Evolutionary conservation across 2,329 filamentous ascomycete genomes (phyloP).

Genomic region (Corinectria fuckeliana): DNA sequence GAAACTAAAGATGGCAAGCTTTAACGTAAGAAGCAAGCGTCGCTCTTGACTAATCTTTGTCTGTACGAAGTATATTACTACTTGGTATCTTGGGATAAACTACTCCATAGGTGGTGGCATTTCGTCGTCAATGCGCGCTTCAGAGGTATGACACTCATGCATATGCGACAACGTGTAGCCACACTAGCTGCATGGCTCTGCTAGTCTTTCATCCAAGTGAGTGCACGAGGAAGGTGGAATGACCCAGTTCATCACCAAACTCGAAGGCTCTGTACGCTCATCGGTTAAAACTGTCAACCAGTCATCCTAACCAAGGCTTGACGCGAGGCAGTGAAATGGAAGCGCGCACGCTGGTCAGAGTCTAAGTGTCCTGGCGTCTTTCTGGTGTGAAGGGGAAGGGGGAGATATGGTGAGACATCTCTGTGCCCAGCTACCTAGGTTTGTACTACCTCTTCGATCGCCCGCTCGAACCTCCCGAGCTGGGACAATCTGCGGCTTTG

Average conservation of each 20-base stretch:
- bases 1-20: slow-evolving; percentile 4
- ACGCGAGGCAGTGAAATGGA: background rate
- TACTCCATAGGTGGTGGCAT: background rate
- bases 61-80: background rate
- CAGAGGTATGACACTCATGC: background rate
- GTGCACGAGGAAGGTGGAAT: background rate
- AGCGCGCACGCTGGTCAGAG: background rate
- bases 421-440: background rate
- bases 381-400: background rate
- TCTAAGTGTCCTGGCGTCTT: background rate
- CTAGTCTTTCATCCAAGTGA: background rate
- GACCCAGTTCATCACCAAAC: slow-evolving; percentile 1
- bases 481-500: slow-evolving; percentile 62
- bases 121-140: background rate
- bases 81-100: background rate
- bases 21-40: background rate
- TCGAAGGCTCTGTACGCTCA: background rate
- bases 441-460: slow-evolving; percentile 19
- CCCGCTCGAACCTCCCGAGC: slow-evolving; percentile 21
- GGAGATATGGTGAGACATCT: background rate
- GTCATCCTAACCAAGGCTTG: background rate
- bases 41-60: background rate
- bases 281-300: background rate
- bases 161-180: background rate
- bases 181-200: background rate